These are phyloP conservation scores for Fistulifera solaris DNA, from an alignment of 108 stramenopile genomes.

Conservation along the genomic window DNA sequence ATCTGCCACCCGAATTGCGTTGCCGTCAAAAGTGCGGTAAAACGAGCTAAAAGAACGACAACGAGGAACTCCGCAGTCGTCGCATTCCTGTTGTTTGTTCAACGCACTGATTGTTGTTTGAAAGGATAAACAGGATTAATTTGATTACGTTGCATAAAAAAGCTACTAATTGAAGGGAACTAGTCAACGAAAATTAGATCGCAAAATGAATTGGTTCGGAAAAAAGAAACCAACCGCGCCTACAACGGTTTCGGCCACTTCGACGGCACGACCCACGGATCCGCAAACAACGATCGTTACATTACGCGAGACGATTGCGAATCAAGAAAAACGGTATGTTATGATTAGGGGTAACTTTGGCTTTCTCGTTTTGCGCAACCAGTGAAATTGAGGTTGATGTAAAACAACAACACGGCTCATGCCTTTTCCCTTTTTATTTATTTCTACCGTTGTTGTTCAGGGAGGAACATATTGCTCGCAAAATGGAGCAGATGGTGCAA, in stretches of 20 bases:
- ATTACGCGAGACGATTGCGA: constrained; percentile 63
- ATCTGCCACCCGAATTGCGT: too few species aligned
- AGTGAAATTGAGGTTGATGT: neutral
- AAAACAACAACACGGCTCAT: neutral
- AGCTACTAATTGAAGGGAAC: too few species aligned
- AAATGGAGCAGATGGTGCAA: constrained; percentile 64
- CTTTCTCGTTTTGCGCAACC: too few species aligned
- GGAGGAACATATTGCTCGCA: constrained; percentile 54
- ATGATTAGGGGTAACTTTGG: neutral
- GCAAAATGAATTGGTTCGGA: constrained; percentile 35
- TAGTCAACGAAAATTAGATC: neutral
- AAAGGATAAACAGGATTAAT: too few species aligned
- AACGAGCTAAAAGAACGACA: too few species aligned
- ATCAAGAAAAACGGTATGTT: constrained; percentile 80
- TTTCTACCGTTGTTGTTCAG: constrained; percentile 13
- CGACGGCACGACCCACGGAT: constrained; percentile 11
- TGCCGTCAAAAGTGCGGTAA: too few species aligned
- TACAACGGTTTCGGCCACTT: constrained; percentile 28
- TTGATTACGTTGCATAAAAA: too few species aligned
- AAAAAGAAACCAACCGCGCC: constrained; percentile 27
- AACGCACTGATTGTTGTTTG: too few species aligned
- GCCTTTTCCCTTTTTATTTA: neutral
- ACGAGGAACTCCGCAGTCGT: too few species aligned
- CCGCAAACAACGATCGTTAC: constrained; percentile 52
- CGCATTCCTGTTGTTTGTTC: too few species aligned